Conservation (phyloP, 2,329 filamentous ascomycete species). For the Pochonia chlamydosporia region DNA sequence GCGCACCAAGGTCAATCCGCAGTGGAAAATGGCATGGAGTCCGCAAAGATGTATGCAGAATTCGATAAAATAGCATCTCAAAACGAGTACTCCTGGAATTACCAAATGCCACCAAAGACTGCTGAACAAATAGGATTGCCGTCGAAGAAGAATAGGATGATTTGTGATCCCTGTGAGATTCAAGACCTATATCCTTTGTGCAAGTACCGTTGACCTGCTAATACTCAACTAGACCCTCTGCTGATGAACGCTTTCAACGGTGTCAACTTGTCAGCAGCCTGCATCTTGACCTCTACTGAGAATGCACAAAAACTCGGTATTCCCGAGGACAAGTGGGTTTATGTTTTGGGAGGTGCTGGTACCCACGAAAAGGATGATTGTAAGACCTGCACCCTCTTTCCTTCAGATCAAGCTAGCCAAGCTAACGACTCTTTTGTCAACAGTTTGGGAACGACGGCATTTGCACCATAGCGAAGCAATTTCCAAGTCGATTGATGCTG, state of each 20-base stretch:
- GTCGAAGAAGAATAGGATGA: constrained; percentile 56
- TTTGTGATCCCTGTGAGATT: constrained; percentile 58
- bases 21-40: constrained; percentile 52
- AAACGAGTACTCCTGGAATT: constrained; percentile 53
- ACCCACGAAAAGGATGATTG: constrained; percentile 52
- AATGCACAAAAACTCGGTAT: constrained; percentile 50
- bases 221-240: constrained; percentile 46
- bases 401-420: neutral
- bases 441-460: constrained; percentile 57
- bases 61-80: constrained; percentile 52
- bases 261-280: constrained; percentile 57
- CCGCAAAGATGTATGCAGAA: constrained; percentile 51
- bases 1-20: constrained; percentile 49
- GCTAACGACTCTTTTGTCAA: rapidly evolving
- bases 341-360: constrained; percentile 58
- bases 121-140: constrained; percentile 48
- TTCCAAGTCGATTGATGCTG: constrained; percentile 49
- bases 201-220: neutral
- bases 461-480: constrained; percentile 55
- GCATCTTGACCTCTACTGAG: constrained; percentile 52
- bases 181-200: neutral
- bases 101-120: constrained; percentile 37
- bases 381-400: constrained; percentile 15
- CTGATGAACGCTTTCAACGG: constrained; percentile 69
- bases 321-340: constrained; percentile 53